Conservation (phyloP, 306 rosid genomes). For the Prunus armeniaca region DNA sequence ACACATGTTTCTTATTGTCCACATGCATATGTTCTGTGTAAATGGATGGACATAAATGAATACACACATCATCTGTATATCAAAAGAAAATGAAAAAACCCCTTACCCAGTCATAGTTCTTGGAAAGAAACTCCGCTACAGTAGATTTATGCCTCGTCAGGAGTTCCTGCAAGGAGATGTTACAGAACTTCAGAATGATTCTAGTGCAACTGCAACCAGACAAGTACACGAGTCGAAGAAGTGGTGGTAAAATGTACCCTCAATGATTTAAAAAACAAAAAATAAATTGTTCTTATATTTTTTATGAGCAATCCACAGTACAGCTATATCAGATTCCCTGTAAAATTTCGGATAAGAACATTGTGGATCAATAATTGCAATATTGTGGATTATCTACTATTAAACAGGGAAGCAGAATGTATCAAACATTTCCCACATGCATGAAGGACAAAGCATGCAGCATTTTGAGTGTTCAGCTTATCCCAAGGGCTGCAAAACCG, state of each 20-base stretch:
- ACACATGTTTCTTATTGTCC: neutral
- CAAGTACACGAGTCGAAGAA: neutral
- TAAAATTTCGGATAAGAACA: neutral
- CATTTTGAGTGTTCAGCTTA: neutral
- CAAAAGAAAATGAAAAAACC: constrained; percentile 6
- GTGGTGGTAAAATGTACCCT: neutral
- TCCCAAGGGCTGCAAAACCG: neutral
- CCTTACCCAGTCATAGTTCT: constrained; percentile 91
- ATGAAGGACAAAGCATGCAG: neutral
- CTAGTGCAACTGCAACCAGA: neutral
- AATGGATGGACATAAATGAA: neutral
- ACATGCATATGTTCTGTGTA: neutral
- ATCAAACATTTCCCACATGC: neutral
- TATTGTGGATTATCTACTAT: neutral
- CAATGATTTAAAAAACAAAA: neutral
- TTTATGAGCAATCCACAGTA: neutral
- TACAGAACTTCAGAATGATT: constrained; percentile 11
- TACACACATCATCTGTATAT: neutral
- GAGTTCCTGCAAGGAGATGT: constrained; percentile 69
- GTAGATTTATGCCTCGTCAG: constrained; percentile 98
- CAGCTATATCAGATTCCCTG: neutral
- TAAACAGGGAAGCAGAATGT: neutral
- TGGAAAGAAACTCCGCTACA: constrained; percentile 89
- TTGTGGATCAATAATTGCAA: neutral
- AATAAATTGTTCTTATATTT: neutral